Base-by-base conservation (phyloP, 306 rosid species). In the Lathyrus sativus region DNA sequence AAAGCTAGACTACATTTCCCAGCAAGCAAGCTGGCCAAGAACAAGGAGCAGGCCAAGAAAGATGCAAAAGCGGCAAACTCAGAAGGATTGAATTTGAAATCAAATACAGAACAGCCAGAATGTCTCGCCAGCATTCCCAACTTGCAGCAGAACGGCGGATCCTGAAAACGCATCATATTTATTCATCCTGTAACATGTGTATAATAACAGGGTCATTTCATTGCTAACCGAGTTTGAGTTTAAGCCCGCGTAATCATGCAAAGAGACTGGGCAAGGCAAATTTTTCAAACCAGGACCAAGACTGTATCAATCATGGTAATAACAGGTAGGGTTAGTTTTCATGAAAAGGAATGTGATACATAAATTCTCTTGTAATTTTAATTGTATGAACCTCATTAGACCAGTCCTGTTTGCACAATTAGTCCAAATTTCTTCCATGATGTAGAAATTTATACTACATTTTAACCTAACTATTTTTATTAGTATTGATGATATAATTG, bases 1-100 rank as follows among this genome's bases (percentile, higher is more conserved):
- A 75, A 70, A 60, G 89, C 95, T 6, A 84, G 97, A 66, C 79
- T 90, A 11, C 98, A 90, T 72, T 84, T 73, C 81, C 85, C 97
- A 18, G 87, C 85, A 13, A 93, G 96, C 91, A 93, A 62, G 82
- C 31, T 70, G 83, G 65, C 67, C 33, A 71, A 55, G 86, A 79
- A 33, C 50, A 84, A 80, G 57, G 85, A 62, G 17, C 73, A 51
- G 62, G 39, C 64, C 49, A 71, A 80, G 37, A 72, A 22, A 13
- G 45, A 39, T 65, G 55, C 82, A 68, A 46, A 3, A 6, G 29
- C 35, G 1, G 41, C 55, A 43, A 72, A 39, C 67, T 9, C 67
- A 37, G 31, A 62, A 29, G 75, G 41, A 51, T 63, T 59, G 48
- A 56, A 72, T 19, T 53, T 43, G 41, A 56, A 78, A 41, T 31